Evolutionary conservation across 2,329 filamentous ascomycete genomes (phyloP).

Genomic region (Cercospora janseana): DNA sequence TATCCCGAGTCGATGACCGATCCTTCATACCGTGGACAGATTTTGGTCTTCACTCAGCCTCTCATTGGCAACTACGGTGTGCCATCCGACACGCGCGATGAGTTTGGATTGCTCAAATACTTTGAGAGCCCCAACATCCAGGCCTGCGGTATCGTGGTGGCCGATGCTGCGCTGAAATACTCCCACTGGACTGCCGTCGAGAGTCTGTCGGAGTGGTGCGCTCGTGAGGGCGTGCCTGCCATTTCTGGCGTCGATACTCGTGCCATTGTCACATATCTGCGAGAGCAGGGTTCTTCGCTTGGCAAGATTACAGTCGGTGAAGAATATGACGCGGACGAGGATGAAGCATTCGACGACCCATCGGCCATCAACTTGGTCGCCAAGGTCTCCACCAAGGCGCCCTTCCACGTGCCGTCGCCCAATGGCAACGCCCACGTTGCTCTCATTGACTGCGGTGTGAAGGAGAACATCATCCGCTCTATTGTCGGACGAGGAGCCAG

Average conservation of each 20-base stretch:
- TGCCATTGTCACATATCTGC: constrained; percentile 90
- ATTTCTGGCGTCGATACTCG: constrained; percentile 97
- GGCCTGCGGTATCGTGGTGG: constrained; percentile 91
- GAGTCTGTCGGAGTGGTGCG: constrained; percentile 89
- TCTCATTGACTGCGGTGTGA: constrained; percentile 95
- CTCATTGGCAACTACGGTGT: constrained; percentile 99
- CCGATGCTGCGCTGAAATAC: constrained; percentile 89
- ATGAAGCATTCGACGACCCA: constrained; percentile 92
- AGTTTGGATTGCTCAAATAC: constrained; percentile 90
- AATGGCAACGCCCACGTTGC: constrained; percentile 86
- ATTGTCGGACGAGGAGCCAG: constrained; percentile 87
- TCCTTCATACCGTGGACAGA: constrained; percentile 76
- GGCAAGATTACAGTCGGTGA: constrained; percentile 93
- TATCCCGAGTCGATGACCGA: constrained; percentile 87
- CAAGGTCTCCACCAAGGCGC: constrained; percentile 95
- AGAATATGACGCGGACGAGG: constrained; percentile 97
- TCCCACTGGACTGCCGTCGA: constrained; percentile 99
- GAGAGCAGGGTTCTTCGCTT: constrained; percentile 94
- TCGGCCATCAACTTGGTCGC: constrained; percentile 95
- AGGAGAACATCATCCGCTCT: constrained; percentile 98
- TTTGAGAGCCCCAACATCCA: constrained; percentile 98
- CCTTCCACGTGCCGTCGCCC: constrained; percentile 87
- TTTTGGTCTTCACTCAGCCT: constrained; percentile 96
- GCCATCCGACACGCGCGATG: constrained; percentile 77
- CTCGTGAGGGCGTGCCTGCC: constrained; percentile 89